Conservation (phyloP, 257 asterid genomes). For the Jacaranda copaia region DNA sequence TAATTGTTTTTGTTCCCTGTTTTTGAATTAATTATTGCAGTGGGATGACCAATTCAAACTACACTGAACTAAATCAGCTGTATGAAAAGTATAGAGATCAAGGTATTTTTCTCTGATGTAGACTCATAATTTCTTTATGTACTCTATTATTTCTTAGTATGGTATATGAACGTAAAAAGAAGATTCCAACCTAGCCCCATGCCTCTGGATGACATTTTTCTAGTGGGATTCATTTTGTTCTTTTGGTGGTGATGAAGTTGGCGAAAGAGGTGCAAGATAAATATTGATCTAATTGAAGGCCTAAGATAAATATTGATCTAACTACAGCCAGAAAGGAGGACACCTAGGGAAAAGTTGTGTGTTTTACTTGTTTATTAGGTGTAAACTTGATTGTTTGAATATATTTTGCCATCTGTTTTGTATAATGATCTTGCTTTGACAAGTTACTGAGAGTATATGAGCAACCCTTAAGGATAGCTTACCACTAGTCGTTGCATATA, state of each 20-base stretch:
- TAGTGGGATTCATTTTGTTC: background rate
- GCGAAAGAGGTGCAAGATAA: background rate
- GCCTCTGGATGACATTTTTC: background rate
- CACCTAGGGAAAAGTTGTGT: background rate
- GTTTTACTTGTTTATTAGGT: background rate
- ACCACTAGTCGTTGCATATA: background rate
- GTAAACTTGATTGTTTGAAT: background rate
- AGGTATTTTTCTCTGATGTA: slow-evolving; percentile 50
- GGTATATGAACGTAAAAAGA: background rate
- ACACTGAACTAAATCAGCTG: slow-evolving; percentile 74
- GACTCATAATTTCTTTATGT: background rate
- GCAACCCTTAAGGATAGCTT: background rate
- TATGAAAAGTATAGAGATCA: slow-evolving; percentile 68
- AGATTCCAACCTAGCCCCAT: background rate
- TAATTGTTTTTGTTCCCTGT: slow-evolving; percentile 3
- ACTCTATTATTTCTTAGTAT: background rate
- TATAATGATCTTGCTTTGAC: background rate
- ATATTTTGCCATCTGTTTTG: background rate
- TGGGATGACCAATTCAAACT: slow-evolving; percentile 93
- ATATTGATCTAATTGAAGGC: background rate
- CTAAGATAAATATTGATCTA: no score
- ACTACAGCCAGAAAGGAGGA: no score
- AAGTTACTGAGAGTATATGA: background rate
- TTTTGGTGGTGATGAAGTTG: slow-evolving; percentile 10
- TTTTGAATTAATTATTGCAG: slow-evolving; percentile 45